Evolutionary conservation across 2,329 filamentous ascomycete species (phyloP), one percentile per base, ranked within the genome.

Genomic region (Fusarium cyanostomum): DNA sequence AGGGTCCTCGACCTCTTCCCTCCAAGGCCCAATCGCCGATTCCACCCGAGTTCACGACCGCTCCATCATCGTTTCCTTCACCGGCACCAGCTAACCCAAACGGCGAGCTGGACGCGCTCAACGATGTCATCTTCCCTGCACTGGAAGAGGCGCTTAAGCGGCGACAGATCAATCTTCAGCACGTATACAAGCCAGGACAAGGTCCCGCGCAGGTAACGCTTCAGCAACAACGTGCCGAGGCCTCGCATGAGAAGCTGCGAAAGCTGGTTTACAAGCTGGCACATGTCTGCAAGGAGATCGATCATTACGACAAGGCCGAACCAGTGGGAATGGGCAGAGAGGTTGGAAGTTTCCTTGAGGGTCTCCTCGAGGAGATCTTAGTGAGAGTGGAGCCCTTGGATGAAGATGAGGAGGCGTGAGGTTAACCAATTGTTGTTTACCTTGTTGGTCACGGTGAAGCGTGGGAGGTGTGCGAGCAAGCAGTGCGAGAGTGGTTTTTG

Each of bases 261-360:
- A 87, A 89, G 72, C 82, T 96, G 26, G 92, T 97, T 11, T 89
- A 89, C 64, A 96, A 96, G 74, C 84, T 96, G 27, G 90, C 89
- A 3, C 87, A 91, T 58, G 83, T 94, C 21, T 96, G 96, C 77
- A 90, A 89, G 72, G 93, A 97, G 74, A 92, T 99, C 71, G 94
- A 99, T 75, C 86, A 90, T 63, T 91, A 89, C 77, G 95, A 99
- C 77, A 90, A 90, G 74, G 86, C 89, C 38, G 91, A 92, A 68
- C 92, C 93, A 7, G 92, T 98, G 10, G 92, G 93, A 1, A 97
- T 98, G 94, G 94, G 93, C 0, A 89, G 92, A 39, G 94, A 94
- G 24, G 93, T 97, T 2, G 88, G 89, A 39, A 92, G 91, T 1
- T 96, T 98, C 68, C 78, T 98, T 8, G 95, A 99, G 75, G 94